Evolutionary conservation across 768 basidiomycete species (phyloP).

Genomic region (Solioccasus polychromus): DNA sequence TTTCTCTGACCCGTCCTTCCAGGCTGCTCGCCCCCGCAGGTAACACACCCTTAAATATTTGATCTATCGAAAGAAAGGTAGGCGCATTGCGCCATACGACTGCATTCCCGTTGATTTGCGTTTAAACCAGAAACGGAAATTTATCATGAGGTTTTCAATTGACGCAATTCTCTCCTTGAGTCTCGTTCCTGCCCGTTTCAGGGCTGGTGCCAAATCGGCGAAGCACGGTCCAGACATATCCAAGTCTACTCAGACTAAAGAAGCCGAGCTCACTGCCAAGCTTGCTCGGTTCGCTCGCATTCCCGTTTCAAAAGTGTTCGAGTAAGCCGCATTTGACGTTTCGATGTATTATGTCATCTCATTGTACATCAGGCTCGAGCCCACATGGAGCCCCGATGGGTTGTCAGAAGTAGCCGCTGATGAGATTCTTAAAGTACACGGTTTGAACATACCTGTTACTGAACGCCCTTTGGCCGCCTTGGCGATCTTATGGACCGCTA

Average conservation of each 20-base stretch:
- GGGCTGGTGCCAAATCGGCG: conserved; percentile 7
- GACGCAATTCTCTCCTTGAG: conserved; percentile 19
- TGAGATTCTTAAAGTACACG: conserved; percentile 20
- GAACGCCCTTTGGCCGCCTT: conserved; percentile 32
- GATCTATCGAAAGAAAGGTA: conserved; percentile 15
- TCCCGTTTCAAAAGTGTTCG: conserved; percentile 22
- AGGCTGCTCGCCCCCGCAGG: conserved; percentile 27
- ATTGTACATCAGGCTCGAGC: conserved; percentile 20
- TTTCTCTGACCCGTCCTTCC: conserved; percentile 9
- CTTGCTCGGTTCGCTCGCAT: conserved; percentile 28
- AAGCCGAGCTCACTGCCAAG: conserved; percentile 20
- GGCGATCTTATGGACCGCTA: conserved; percentile 29
- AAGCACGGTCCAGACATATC: conserved; percentile 27
- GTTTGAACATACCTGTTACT: conserved; percentile 27
- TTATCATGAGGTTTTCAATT: conserved; percentile 22
- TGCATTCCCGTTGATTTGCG: conserved; percentile 4
- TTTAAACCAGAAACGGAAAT: conserved; percentile 11
- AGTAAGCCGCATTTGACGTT: conserved; percentile 11
- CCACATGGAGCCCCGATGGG: conserved; percentile 24
- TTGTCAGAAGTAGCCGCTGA: conserved; percentile 20
- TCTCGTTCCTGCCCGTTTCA: conserved; percentile 24
- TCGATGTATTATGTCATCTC: not conserved
- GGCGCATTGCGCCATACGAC: not conserved
- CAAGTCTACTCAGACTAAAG: conserved; percentile 11
- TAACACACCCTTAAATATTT: conserved; percentile 29